Conservation (phyloP, 345 rosid species). For the Pistacia vera region DNA sequence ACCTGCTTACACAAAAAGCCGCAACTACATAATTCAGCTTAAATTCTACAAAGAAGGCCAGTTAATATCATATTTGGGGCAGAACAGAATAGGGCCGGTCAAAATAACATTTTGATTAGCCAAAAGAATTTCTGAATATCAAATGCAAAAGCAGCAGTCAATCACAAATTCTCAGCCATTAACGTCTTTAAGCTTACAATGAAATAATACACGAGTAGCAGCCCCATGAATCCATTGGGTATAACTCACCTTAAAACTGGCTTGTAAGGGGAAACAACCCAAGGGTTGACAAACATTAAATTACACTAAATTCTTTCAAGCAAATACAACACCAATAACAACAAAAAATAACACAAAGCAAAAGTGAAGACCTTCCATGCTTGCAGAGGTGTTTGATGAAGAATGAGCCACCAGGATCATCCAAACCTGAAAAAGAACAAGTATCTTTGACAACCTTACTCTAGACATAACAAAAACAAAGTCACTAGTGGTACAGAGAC, state of each 20-base stretch:
- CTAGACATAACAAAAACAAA: neutral
- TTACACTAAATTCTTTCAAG: too few relatives aligned
- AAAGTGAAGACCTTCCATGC: conserved; percentile 26
- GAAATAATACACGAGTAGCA: neutral
- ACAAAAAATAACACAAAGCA: too few relatives aligned
- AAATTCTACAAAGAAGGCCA: neutral
- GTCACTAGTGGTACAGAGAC: conserved; percentile 24
- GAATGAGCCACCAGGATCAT: conserved; percentile 26
- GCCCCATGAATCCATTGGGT: neutral
- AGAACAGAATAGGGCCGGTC: too few relatives aligned
- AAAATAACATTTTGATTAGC: neutral
- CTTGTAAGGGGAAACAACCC: too few relatives aligned
- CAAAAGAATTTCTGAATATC: neutral
- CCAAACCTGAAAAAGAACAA: conserved; percentile 18
- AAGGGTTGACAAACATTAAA: neutral
- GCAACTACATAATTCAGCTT: neutral
- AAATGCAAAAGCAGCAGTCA: neutral
- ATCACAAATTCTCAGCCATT: too few relatives aligned
- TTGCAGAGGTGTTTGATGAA: conserved; percentile 30
- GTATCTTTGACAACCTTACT: neutral
- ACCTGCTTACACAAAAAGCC: conserved; percentile 24
- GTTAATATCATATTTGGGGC: neutral
- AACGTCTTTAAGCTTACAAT: neutral
- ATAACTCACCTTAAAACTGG: too few relatives aligned
- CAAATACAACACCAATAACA: too few relatives aligned